Evolutionary conservation across 305 asterid species (phyloP), one percentile per base, ranked within the genome.

Genomic region (Euphrasia arctica): DNA sequence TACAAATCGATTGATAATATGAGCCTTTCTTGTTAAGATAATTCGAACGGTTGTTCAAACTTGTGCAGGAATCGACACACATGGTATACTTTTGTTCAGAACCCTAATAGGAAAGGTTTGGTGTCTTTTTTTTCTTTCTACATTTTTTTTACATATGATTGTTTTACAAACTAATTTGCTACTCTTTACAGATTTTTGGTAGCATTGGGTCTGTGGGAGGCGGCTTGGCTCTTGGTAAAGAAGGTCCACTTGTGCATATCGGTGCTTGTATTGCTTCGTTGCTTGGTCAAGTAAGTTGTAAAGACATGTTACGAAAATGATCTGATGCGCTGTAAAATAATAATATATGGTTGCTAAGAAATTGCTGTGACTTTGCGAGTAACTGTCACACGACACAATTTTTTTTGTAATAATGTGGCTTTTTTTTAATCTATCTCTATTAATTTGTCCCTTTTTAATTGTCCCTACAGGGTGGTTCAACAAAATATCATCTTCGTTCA

Each of bases 181-280:
- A 58, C 54, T 50, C 68, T 73, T 60, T 56, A 41, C 66, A 93
- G 99, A 85, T 93, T 72, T 86, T 93, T 80, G 99, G 99, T 67
- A 90, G 99, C 88, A 88, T 93, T 74, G 99, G 99, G 68, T 90
- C 99, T 18, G 99, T 93, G 61, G 97, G 95, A 74, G 99, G 97
- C 76, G 99, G 99, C 72, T 72, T 93, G 64, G 99, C 97, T 72
- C 92, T 93, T 72, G 99, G 97, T 55, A 93, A 93, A 88, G 99
- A 93, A 88, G 99, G 99, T 34, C 99, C 97, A 4, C 96, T 93
- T 80, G 99, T 93, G 69, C 99, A 93, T 78, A 84, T 83, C 68
- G 97, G 99, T 74, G 97, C 97, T 68, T 90, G 97, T 75, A 88
- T 93, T 77, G 99, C 99, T 67, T 93, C 99, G n/a, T 86, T 93